phyloP scores from a whole-genome alignment of 2,329 filamentous ascomycete genomes.

The Fusarium austroafricanum region DNA sequence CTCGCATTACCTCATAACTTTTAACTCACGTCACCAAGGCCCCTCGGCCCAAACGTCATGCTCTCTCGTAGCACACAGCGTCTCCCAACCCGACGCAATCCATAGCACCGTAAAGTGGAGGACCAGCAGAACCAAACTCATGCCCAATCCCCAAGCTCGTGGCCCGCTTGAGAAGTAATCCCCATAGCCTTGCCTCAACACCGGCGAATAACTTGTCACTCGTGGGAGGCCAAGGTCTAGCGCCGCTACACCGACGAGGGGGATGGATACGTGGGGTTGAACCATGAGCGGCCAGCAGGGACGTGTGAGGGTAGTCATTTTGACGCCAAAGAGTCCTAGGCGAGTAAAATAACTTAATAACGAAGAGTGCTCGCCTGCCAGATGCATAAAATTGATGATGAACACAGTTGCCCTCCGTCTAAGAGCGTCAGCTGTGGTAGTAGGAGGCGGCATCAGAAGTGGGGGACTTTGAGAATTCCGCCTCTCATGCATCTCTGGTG shows the following conservation, averaged over 20 bases:
- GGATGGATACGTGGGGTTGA: slow-evolving; percentile 72
- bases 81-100: slow-evolving; percentile 50
- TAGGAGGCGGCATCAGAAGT: slow-evolving; percentile 63
- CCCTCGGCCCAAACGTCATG: slow-evolving; percentile 48
- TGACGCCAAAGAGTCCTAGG: slow-evolving; percentile 73
- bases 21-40: slow-evolving; percentile 43
- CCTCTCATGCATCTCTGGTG: slow-evolving; percentile 27
- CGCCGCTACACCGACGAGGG: slow-evolving; percentile 75
- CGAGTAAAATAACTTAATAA: slow-evolving; percentile 56
- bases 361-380: slow-evolving; percentile 47
- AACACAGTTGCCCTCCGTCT: slow-evolving; percentile 52
- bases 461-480: slow-evolving; percentile 50
- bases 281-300: slow-evolving; percentile 79
- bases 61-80: slow-evolving; percentile 47
- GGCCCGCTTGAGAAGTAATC: slow-evolving; percentile 28
- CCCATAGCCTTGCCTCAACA: slow-evolving; percentile 22
- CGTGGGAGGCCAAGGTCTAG: slow-evolving; percentile 68
- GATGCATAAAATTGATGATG: slow-evolving; percentile 48
- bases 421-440: slow-evolving; percentile 49
- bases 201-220: slow-evolving; percentile 15
- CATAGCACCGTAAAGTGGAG: slow-evolving; percentile 52
- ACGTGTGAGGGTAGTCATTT: slow-evolving; percentile 72
- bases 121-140: slow-evolving; percentile 48
- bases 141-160: slow-evolving; percentile 48
- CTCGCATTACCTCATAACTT: background rate